Base-by-base conservation (phyloP, 805 yeast species). In the Martiniozyma abietophila region DNA sequence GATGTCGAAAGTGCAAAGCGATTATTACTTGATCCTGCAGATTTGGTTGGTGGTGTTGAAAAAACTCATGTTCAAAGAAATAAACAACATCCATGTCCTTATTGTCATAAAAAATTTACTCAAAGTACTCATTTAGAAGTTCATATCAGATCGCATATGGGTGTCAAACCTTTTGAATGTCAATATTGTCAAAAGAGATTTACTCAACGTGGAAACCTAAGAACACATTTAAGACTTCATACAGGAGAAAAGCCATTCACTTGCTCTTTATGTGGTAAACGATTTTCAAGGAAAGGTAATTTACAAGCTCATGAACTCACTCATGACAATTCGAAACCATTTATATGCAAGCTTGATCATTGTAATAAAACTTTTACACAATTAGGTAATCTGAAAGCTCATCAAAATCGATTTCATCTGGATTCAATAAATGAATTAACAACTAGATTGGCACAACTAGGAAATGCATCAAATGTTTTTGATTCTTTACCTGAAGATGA, bases 81-180 rank as follows among this genome's bases (percentile, higher is more conserved):
- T 9, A 80, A 79, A 50, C 69, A 68, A 31, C 80, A 76, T 46
- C 77, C 76, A 51, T 81, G 94, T 50, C 74, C 73, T 3, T 79
- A 80, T 48, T 89, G 96, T 53, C 70, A 69, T 48, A 83, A 84
- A 51, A 69, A 71, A 35, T 88, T 88, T 49, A 76, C 88, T 1
- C 96, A 88, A 53, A 67, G 85, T n/a, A 88, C 96, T 5, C 95
- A 85, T 57, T 60, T 86, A 47, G 95, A 85, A 45, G 95, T 86
- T 12, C 96, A 85, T 54, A 74, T 83, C 6, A 64, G 95, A 45
- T 77, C 89, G 1, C 96, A 85, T 53, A 78, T 85, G 48, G 95
- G 95, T 0, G 71, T 72, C 43, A 80, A 85, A 49, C 95, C 95
- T 8, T 85, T 76, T 53, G 76, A 69, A 47, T 86, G 96, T 54